Evolutionary conservation across 2,329 filamentous ascomycete species (phyloP), one percentile per base, ranked within the genome.

Genomic region (Nannizzia gypsea): DNA sequence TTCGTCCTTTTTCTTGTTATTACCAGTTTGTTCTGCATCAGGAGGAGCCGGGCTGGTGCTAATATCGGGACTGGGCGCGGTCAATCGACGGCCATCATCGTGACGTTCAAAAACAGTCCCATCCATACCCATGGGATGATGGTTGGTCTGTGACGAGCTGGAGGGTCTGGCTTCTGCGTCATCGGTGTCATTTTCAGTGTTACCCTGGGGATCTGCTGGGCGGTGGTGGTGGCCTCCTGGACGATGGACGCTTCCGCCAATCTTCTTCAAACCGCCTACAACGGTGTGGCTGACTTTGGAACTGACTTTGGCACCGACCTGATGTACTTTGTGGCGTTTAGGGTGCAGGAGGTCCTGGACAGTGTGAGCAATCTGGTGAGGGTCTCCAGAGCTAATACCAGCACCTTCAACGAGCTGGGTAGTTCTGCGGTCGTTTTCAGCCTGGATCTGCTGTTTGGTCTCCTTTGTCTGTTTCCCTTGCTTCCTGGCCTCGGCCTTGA

Each of bases 401-500:
- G 76, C 71, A 8, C 77, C 75, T 63, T 78, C 71, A 20, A 66
- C 81, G 68, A 67, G 77, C 71, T 42, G 75, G 63, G 58, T 72
- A 66, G 58, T 79, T 73, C 64, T 72, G 46, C 74, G 78, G 59
- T 83, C 73, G 70, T 80, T 80, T 4, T 77, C 63, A 0, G 80
- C 75, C 61, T 80, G 81, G 61, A 74, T 70, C 36, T 78, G 72
- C 17, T 76, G 71, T 15, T 73, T 63, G 66, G 71, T 62, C 38
- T 67, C 60, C 50, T 70, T 70, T 46, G 68, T 66, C 13, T 69
- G 74, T 58, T 75, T 74, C n/a, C 84, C 82, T 1, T 77, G 74
- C 64, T 81, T 81, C 69, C 88, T 90, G 9, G 69, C 72, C 46
- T 85, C 86, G 5, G 83, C 82, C 57, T 82, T 82, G 57, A 80